These are phyloP conservation scores for Torulaspora delbrueckii DNA, from an alignment of 805 yeast genomes.

Conservation along the genomic window DNA sequence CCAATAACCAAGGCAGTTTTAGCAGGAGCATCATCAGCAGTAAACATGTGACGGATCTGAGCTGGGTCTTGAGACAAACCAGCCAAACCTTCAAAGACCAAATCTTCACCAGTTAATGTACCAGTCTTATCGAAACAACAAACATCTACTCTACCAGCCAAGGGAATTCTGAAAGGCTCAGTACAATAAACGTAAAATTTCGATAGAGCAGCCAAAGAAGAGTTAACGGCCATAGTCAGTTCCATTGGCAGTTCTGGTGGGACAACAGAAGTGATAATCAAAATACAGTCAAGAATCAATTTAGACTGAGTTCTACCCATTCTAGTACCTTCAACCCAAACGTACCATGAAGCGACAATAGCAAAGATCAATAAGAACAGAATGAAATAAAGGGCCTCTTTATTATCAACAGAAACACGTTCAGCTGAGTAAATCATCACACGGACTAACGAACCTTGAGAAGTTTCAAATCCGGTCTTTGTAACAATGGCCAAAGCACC, in stretches of 20 bases:
- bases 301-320: constrained; percentile 95
- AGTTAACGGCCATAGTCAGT: constrained; percentile 94
- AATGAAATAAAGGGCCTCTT: constrained; percentile 89
- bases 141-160: constrained; percentile 96
- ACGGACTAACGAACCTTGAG: constrained; percentile 95
- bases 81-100: constrained; percentile 93
- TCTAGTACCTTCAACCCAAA: constrained; percentile 95
- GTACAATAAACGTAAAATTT: constrained; percentile 92
- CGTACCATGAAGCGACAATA: constrained; percentile 93
- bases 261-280: constrained; percentile 94
- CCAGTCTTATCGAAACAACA: constrained; percentile 99
- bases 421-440: constrained; percentile 97
- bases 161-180: constrained; percentile 96
- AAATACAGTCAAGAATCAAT: constrained; percentile 88
- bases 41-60: constrained; percentile 49
- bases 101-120: constrained; percentile 93
- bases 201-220: constrained; percentile 79
- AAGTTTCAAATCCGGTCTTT: constrained; percentile 97
- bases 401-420: constrained; percentile 92
- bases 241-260: constrained; percentile 99
- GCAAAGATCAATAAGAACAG: constrained; percentile 87
- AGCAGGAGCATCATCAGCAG: constrained; percentile 59
- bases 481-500: constrained; percentile 90
- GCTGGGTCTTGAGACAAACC: constrained; percentile 51
- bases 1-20: constrained; percentile 73